Conservation (phyloP, 352 stramenopile species). For the Phytophthora foliorum region DNA sequence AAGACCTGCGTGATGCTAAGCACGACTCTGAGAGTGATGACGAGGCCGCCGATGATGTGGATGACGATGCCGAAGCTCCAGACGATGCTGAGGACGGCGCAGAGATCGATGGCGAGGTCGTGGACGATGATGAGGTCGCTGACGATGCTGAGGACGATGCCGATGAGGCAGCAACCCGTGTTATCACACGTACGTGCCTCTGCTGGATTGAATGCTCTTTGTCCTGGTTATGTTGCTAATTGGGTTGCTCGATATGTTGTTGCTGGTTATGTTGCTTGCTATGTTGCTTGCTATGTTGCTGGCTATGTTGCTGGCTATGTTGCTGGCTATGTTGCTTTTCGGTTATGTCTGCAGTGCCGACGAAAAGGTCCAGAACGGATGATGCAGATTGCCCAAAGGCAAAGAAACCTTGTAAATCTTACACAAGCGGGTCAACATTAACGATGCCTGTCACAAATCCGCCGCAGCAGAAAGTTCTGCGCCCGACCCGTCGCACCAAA, state of each 20-base stretch:
- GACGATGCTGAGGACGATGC: no score
- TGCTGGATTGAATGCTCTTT: no score
- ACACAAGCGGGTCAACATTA: neutral
- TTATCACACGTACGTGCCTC: no score
- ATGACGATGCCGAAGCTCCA: no score
- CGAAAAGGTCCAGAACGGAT: neutral
- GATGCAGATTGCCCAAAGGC: neutral
- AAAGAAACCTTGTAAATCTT: neutral
- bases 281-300: neutral
- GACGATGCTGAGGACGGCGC: no score
- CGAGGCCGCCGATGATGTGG: no score
- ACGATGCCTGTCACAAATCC: neutral
- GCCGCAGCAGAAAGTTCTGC: neutral
- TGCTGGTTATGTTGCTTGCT: neutral
- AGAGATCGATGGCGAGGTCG: no score
- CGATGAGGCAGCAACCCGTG: no score
- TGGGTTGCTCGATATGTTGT: neutral
- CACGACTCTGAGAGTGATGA: no score
- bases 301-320: neutral
- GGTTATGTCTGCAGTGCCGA: neutral
- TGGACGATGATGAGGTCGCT: no score
- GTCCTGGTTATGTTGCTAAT: neutral
- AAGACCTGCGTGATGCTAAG: no score
- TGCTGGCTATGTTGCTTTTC: constrained; percentile 2
- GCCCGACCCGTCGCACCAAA: constrained; percentile 3